Evolutionary conservation across 2,329 filamentous ascomycete genomes (phyloP).

Genomic region (Phaeosphaeriaceae sp.): DNA sequence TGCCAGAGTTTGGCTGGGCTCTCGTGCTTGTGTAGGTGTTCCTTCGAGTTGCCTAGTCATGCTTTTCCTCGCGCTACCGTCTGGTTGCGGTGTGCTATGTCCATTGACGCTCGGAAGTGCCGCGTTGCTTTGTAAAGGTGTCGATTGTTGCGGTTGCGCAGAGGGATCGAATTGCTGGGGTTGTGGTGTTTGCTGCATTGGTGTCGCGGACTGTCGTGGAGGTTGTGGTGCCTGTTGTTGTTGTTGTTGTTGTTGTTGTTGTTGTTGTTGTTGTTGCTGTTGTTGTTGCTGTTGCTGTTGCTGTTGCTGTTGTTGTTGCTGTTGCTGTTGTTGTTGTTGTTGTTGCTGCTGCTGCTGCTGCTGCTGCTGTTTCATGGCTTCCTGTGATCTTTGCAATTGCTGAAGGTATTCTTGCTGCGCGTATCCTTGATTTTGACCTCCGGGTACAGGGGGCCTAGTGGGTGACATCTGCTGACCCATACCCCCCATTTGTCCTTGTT

Average conservation of each 20-base stretch:
- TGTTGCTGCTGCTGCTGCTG: conserved; percentile 30
- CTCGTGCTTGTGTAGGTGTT: conserved; percentile 42
- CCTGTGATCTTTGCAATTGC: conserved; percentile 50
- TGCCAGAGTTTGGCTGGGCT: conserved; percentile 31
- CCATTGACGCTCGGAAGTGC: conserved; percentile 55
- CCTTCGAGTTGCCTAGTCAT: conserved; percentile 45
- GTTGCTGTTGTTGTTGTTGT: conserved; percentile 16
- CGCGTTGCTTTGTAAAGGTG: conserved; percentile 55
- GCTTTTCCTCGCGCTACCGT: conserved; percentile 45
- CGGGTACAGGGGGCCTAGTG: conserved; percentile 38
- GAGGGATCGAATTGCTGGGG: conserved; percentile 39
- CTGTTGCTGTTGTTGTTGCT: conserved; percentile 33
- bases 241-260: conserved; percentile 31
- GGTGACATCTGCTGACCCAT: conserved; percentile 46
- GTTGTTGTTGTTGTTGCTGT: conserved; percentile 39
- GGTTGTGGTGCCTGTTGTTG: conserved; percentile 39
- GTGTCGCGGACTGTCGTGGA: conserved; percentile 30
- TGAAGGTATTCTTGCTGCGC: conserved; percentile 56
- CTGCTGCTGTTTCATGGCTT: conserved; percentile 46
- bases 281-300: conserved; percentile 26
- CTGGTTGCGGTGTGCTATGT: conserved; percentile 53
- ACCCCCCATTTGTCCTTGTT: conserved; percentile 21
- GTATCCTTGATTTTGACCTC: conserved; percentile 54
- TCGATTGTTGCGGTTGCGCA: conserved; percentile 45
- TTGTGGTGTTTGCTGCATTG: conserved; percentile 28